Base-by-base conservation (phyloP, 352 stramenopile genomes). In the Globisporangium nunn region DNA sequence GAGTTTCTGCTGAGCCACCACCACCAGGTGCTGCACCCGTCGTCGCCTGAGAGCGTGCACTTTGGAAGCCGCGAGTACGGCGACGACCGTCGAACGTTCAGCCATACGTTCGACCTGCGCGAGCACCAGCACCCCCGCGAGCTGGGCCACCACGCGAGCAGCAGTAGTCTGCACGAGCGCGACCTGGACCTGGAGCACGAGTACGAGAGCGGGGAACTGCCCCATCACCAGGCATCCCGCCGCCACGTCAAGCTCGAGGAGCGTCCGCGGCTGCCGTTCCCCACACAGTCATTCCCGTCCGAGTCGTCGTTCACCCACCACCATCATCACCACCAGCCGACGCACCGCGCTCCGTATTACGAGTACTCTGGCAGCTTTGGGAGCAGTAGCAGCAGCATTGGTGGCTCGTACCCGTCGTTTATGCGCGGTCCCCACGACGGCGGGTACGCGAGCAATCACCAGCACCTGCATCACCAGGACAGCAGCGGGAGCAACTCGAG, bases 211-310 rank as follows among this genome's bases (percentile, higher is more conserved):
- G 39, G 29, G 15, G 51, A 56, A 8, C 43, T 54, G 30, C 46
- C 54, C 0, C 52, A 58, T 37, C 43, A 52, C 28, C 52, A 50
- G 45, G 31, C 28, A 8, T n/a, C 45, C 45, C 12, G 40, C 52
- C 17, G 43, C 18, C 18, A 23, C 56, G 35, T 60, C 8, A 77
- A 81, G 60, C 59, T 63, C 6, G 71, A 86, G 40, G 70, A 83
- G 3, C 70, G 72, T 0, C 70, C 74, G 14, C 63, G 73, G 8
- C 61, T 88, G 18, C 72, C 76, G 23, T 87, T 87, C 61, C 77
- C 72, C 8, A 87, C 77, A 18, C 68, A 72, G 29, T 65, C 77
- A 1, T 85, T 87, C 59, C 77, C 77, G 35, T 84, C 72, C 29
- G 77, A 85, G 56, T 78, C 74, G 43, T 68, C 72, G 50, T 83